Base-by-base conservation (phyloP, 371 early-diverging fungal genomes). In the Haplosporangium sp. region DNA sequence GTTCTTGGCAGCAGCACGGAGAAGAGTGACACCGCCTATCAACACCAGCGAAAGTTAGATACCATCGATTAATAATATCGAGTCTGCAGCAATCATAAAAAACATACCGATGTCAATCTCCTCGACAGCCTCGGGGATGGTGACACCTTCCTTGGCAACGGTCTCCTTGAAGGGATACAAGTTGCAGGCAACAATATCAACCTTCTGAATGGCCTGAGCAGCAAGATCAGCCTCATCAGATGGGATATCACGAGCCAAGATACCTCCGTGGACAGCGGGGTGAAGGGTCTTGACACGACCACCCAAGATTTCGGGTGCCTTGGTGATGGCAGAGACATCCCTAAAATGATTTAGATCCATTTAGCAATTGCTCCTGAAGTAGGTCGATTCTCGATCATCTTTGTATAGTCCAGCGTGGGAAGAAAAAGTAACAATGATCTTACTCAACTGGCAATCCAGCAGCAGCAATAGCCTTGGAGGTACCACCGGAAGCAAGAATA, bases 201-300 rank as follows among this genome's bases (percentile, higher is more conserved):
- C 96, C 88, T 94, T 94, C 72, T 94, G 89, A 77, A 96, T 96
- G n/a, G 92, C 86, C 79, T 96, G 94, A 63, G 91, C 91, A 59
- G 88, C 89, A 76, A 98, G 92, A 85, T 98, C 98, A 58, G 90
- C 90, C 59, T 94, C 88, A 83, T 98, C 99, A 68, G 89, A 88
- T 39, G 91, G 88, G 62, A 95, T 94, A 78, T 94, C 90, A 69
- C 96, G 96, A 52, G 99, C 97, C 71, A 98, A 92, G 65, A 97
- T 98, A 70, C 98, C 99, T 76, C 99, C 99, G 82, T 98, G 99
- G 63, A 98, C 97, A 69, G 97, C 98, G 50, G 99, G 99, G 83
- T 98, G 99, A 47, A 98, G 90, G 15, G 99, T 98, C 91, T 98
- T 98, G 82, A 98, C 99, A 72, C 99, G 95, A 27, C 99, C 99